Evolutionary conservation across 2,329 filamentous ascomycete genomes (phyloP).

Genomic region (Shiraia sp.): DNA sequence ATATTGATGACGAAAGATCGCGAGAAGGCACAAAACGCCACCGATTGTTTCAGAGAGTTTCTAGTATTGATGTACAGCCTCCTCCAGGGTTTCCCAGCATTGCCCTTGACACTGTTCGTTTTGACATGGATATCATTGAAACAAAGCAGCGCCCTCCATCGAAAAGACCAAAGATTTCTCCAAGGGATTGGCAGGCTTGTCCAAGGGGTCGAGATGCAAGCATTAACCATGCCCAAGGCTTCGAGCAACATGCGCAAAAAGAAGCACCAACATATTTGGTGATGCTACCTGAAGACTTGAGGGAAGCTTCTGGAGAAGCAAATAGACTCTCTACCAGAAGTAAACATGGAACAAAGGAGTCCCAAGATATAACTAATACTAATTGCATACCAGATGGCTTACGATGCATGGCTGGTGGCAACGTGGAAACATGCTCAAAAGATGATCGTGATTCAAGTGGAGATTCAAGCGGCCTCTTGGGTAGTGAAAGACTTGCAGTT

Average conservation of each 20-base stretch:
- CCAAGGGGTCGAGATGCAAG: neutral
- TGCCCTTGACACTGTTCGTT: conserved; percentile 30
- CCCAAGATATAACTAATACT: no score
- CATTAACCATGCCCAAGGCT: neutral
- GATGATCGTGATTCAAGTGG: neutral
- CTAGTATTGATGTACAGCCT: conserved; percentile 33
- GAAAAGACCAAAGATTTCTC: conserved; percentile 14
- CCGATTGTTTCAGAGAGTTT: conserved; percentile 25
- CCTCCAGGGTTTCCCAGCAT: conserved; percentile 30
- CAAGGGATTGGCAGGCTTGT: neutral
- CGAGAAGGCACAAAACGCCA: conserved; percentile 16
- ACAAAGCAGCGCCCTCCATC: conserved; percentile 7
- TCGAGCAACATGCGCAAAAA: neutral
- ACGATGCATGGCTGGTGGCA: no score
- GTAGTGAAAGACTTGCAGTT: neutral
- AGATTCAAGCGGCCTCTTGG: neutral
- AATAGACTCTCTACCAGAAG: neutral
- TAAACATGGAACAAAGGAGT: no score
- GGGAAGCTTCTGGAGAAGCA: no score
- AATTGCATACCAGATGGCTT: no score
- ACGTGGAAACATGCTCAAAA: no score
- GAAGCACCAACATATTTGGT: no score
- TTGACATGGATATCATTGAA: conserved; percentile 29
- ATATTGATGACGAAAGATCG: conserved; percentile 8
- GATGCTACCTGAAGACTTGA: neutral